These are phyloP conservation scores for Polyporus arcularius DNA, from an alignment of 768 basidiomycete species.

Conservation along the genomic window DNA sequence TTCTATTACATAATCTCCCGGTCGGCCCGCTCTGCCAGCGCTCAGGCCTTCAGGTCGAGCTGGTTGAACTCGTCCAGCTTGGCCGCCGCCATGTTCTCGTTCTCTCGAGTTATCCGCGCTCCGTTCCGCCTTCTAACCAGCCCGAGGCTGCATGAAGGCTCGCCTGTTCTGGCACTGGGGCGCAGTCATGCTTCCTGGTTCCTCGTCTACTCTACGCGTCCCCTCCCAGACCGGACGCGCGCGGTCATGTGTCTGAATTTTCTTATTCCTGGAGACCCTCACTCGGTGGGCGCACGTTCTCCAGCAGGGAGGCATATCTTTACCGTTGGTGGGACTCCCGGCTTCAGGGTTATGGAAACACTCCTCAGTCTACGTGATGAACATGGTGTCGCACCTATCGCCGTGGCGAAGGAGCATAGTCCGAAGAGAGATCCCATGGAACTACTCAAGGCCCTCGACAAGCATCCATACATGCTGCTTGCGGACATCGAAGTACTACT, in stretches of 20 bases:
- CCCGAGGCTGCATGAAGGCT: neutral
- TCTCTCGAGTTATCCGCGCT: too few species aligned
- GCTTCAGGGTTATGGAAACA: neutral
- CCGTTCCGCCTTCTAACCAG: too few species aligned
- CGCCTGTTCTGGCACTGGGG: neutral
- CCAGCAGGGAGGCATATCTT: neutral
- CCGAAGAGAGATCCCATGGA: neutral
- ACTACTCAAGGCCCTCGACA: too few species aligned
- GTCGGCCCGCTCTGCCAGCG: too few species aligned
- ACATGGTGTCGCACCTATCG: neutral
- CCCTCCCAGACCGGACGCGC: neutral
- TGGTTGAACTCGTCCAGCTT: too few species aligned
- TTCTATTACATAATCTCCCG: too few species aligned
- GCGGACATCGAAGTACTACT: constrained; percentile 2
- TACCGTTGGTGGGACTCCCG: neutral
- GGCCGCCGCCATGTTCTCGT: too few species aligned
- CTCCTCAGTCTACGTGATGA: neutral
- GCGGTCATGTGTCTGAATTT: neutral
- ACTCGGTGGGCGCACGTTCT: neutral
- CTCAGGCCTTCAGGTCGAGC: too few species aligned
- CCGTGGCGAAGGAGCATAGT: neutral
- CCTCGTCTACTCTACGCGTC: neutral
- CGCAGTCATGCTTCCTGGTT: constrained; percentile 8
- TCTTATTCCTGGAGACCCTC: neutral
- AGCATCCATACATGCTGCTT: neutral